A percentile compares a stretch with the other conserved stretches of the same genome.
Evolutionary conservation across 306 rosid genomes (phyloP).

Genomic region (Ammopiptanthus mongolicus): DNA sequence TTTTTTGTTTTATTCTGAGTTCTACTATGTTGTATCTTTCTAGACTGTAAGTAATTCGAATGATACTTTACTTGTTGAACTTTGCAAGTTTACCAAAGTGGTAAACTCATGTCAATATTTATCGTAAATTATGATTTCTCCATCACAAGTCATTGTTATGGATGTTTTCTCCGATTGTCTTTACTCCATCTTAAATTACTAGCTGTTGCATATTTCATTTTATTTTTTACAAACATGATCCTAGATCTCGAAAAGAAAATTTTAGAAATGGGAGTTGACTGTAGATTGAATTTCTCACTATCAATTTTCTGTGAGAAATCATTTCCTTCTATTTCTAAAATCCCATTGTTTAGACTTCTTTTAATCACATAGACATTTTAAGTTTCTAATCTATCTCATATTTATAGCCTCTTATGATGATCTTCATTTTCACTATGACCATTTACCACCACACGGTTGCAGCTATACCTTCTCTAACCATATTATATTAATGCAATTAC

Average conservation of each 20-base stretch:
- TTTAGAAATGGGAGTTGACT: neutral
- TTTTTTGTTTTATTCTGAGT: too few relatives aligned
- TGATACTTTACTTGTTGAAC: conserved; percentile 10
- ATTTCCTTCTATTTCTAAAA: neutral
- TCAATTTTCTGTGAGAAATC: neutral
- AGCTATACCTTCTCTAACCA: too few relatives aligned
- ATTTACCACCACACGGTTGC: too few relatives aligned
- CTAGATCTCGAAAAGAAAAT: neutral
- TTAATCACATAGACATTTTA: neutral
- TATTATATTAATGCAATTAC: too few relatives aligned
- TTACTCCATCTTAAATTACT: too few relatives aligned
- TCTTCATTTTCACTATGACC: too few relatives aligned
- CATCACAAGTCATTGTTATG: neutral
- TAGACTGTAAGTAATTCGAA: conserved; percentile 20
- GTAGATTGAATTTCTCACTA: neutral
- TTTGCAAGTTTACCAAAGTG: conserved; percentile 4
- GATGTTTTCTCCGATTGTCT: neutral
- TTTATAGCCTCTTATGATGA: too few relatives aligned
- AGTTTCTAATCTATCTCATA: too few relatives aligned
- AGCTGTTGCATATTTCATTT: neutral
- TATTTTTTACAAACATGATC: neutral
- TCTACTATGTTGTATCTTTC: too few relatives aligned
- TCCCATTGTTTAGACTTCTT: neutral
- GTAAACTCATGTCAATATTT: neutral
- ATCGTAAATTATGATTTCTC: neutral